These are phyloP conservation scores for Thielaviopsis ethacetica DNA, from an alignment of 2,329 filamentous ascomycete genomes.

Conservation along the genomic window DNA sequence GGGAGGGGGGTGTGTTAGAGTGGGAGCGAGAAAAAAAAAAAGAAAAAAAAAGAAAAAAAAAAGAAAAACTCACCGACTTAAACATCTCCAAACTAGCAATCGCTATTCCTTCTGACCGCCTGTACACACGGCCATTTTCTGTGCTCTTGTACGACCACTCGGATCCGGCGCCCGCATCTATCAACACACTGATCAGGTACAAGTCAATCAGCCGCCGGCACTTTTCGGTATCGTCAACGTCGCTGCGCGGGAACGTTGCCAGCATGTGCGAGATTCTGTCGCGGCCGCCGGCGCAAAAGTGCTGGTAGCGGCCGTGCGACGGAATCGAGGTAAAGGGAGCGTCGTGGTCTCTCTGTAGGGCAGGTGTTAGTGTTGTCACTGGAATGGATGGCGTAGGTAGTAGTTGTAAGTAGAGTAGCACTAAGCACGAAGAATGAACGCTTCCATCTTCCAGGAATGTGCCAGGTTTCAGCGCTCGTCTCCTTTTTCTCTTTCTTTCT, in stretches of 20 bases:
- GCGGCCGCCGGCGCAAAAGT: constrained; percentile 65
- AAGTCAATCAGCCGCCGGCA: constrained; percentile 63
- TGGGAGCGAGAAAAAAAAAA: no score
- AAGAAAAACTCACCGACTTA: constrained; percentile 40
- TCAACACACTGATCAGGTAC: constrained; percentile 62
- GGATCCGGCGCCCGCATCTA: constrained; percentile 79
- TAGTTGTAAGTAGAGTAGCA: no score
- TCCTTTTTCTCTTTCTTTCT: no score
- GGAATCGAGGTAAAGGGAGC: constrained; percentile 50
- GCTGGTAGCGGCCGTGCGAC: constrained; percentile 72
- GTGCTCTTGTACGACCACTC: constrained; percentile 86
- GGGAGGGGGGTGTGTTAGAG: no score
- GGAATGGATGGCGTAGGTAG: no score
- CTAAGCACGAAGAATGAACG: no score
- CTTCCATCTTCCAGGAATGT: neutral
- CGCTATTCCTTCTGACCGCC: constrained; percentile 76
- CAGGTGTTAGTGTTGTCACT: constrained; percentile 1
- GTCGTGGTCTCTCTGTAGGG: constrained; percentile 35
- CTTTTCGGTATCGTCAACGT: constrained; percentile 54
- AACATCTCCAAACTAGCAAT: constrained; percentile 75
- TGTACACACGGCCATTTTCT: constrained; percentile 69
- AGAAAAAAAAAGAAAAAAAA: no score
- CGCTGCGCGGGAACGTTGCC: constrained; percentile 44
- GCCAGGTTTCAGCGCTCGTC: neutral
- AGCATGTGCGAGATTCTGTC: constrained; percentile 58